Conservation (phyloP, 2,329 filamentous ascomycete genomes). For the Alternaria arbusti region DNA sequence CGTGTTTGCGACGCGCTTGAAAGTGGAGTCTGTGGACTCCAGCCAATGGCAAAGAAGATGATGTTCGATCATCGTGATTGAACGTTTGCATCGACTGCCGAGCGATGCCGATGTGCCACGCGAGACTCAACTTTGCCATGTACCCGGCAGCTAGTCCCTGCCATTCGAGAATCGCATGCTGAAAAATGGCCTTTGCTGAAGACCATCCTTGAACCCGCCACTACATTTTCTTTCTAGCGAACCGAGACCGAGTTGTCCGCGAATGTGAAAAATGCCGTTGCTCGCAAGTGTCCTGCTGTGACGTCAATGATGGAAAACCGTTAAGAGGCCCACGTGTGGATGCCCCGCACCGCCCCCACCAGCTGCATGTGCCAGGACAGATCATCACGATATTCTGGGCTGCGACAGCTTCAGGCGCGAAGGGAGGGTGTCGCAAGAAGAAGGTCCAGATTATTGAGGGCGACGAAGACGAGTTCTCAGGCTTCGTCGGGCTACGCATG, state of each 20-base stretch:
- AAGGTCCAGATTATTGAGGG: neutral
- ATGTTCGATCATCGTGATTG: conserved; percentile 19
- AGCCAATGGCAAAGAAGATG: conserved; percentile 21
- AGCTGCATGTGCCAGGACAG: neutral
- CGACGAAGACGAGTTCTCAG: neutral
- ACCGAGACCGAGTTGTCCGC: neutral
- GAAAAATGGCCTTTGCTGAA: conserved; percentile 18
- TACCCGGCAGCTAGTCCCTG: conserved; percentile 7
- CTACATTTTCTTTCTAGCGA: neutral
- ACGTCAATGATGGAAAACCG: conserved; percentile 5
- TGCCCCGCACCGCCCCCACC: conserved; percentile 9
- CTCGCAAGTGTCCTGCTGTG: neutral
- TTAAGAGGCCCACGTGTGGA: conserved; percentile 1
- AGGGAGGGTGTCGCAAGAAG: neutral
- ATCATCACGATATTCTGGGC: neutral
- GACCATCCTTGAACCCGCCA: neutral
- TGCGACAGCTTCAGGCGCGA: neutral
- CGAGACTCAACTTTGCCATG: conserved; percentile 29
- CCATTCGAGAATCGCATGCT: conserved; percentile 35
- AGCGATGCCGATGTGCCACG: conserved; percentile 24
- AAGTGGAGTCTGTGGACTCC: neutral
- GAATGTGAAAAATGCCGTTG: neutral
- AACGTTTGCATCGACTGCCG: conserved; percentile 23
- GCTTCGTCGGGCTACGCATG: neutral
- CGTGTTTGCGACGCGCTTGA: conserved; percentile 13